A percentile compares a stretch with the other conserved stretches of the same genome.
Conservation (phyloP, 2,329 filamentous ascomycete species). For the Aquanectria penicillioides region DNA sequence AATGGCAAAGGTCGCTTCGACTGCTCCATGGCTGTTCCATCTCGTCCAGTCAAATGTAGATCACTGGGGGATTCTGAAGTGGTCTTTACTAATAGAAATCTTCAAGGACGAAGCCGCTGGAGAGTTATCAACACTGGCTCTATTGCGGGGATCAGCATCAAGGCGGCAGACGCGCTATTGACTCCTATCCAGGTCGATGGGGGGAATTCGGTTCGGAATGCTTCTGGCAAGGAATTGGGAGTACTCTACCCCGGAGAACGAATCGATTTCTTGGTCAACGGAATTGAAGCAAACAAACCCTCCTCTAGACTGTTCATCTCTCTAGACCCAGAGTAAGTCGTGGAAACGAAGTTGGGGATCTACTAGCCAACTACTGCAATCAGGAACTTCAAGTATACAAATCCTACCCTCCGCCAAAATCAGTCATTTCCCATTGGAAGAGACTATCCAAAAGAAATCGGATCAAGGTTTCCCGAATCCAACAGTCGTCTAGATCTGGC, state of each 20-base stretch:
- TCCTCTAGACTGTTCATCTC: background rate
- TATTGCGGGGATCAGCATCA: background rate
- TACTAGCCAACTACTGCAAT: background rate
- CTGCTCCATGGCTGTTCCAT: conserved; percentile 43
- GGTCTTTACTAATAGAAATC: background rate
- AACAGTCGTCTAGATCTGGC: background rate
- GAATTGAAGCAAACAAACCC: background rate
- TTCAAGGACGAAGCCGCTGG: background rate
- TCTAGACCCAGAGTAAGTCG: background rate
- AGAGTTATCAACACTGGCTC: conserved; percentile 3
- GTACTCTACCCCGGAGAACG: background rate
- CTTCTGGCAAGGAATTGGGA: background rate
- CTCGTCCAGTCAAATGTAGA: conserved; percentile 29
- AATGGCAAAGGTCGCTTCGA: conserved; percentile 47
- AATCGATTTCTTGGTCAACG: background rate
- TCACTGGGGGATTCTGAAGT: background rate
- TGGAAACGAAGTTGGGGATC: too few relatives aligned
- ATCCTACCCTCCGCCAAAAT: background rate
- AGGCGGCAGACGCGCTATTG: background rate
- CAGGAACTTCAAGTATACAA: background rate
- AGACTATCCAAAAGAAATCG: too few relatives aligned
- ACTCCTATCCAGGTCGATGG: background rate
- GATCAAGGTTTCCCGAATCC: background rate
- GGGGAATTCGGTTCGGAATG: background rate
- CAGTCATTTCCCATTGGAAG: background rate